Conservation (phyloP, 495 filamentous ascomycete genomes). For the Beverwykella pulmonaria region DNA sequence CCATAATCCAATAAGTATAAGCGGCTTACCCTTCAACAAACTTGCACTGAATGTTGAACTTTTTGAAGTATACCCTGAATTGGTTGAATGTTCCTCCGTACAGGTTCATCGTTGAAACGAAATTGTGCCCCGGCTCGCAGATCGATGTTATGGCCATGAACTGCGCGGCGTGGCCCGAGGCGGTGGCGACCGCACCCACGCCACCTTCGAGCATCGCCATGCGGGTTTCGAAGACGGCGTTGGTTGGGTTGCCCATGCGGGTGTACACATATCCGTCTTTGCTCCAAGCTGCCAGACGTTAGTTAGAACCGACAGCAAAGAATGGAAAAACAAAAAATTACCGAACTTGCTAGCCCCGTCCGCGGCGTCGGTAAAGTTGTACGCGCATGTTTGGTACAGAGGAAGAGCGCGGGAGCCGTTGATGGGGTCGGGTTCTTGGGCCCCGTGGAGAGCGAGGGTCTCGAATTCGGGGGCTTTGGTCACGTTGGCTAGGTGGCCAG, state of each 20-base stretch:
- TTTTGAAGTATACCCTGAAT: constrained; percentile 50
- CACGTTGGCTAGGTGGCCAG: constrained; percentile 11
- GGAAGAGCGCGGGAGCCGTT: constrained; percentile 50
- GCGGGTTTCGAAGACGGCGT: constrained; percentile 48
- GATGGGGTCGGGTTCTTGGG: constrained; percentile 50
- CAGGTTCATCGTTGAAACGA: constrained; percentile 48
- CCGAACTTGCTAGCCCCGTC: constrained; percentile 51
- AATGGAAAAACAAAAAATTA: too few relatives aligned
- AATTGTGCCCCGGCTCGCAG: constrained; percentile 50
- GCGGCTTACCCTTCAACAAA: constrained; percentile 50
- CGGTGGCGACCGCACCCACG: constrained; percentile 50
- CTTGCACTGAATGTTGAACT: constrained; percentile 49
- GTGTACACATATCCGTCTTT: constrained; percentile 48
- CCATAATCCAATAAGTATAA: too few relatives aligned
- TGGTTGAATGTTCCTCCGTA: constrained; percentile 52
- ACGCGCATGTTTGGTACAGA: constrained; percentile 49
- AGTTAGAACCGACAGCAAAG: too few relatives aligned
- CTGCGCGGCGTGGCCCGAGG: constrained; percentile 48
- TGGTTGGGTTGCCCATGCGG: constrained; percentile 51
- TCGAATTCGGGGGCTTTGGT: constrained; percentile 44
- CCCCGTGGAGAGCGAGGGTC: constrained; percentile 49
- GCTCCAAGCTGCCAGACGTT: too few relatives aligned
- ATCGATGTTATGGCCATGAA: constrained; percentile 51
- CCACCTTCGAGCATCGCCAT: constrained; percentile 52
- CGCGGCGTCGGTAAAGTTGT: constrained; percentile 51